phyloP scores from a whole-genome alignment of 2,329 filamentous ascomycete genomes.

The Cordyceps cicadae region DNA sequence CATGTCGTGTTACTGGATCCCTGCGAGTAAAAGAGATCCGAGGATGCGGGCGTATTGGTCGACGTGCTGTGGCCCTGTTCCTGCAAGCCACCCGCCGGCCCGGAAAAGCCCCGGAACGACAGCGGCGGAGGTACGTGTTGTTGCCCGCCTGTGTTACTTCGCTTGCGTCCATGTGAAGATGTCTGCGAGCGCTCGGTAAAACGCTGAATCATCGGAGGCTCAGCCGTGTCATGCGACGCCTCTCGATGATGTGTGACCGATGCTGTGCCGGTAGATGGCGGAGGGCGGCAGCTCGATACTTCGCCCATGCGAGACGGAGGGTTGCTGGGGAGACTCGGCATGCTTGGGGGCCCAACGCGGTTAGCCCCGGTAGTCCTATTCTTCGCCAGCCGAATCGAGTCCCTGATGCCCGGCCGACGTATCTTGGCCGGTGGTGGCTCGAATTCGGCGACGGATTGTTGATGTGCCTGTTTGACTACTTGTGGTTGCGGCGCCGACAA shows the following conservation, averaged over 20 bases:
- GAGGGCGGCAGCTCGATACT: slow-evolving; percentile 27
- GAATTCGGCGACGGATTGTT: slow-evolving; percentile 43
- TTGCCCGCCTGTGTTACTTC: slow-evolving; percentile 80
- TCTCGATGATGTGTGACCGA: slow-evolving; percentile 35
- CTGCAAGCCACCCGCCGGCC: slow-evolving; percentile 34
- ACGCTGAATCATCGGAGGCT: slow-evolving; percentile 64
- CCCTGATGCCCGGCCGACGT: slow-evolving; percentile 57
- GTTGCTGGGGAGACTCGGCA: slow-evolving; percentile 37
- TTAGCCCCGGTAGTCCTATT: slow-evolving; percentile 40
- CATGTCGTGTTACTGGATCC: slow-evolving; percentile 37
- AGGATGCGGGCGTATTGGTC: slow-evolving; percentile 50
- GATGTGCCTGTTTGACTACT: slow-evolving; percentile 17
- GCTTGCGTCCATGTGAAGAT: slow-evolving; percentile 64
- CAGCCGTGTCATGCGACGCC: slow-evolving; percentile 52
- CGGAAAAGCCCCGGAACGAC: slow-evolving; percentile 73
- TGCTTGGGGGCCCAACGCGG: slow-evolving; percentile 42
- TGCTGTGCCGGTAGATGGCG: slow-evolving; percentile 32
- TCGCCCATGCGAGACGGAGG: slow-evolving; percentile 31
- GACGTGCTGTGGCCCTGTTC: slow-evolving; percentile 48
- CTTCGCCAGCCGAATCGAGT: slow-evolving; percentile 86
- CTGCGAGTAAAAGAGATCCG: slow-evolving; percentile 52
- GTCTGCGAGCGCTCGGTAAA: slow-evolving; percentile 50
- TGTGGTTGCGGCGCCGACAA: slow-evolving; percentile 43
- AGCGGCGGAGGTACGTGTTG: slow-evolving; percentile 50
- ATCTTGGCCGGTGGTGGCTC: slow-evolving; percentile 40